Evolutionary conservation across 768 basidiomycete genomes (phyloP).

Genomic region (Boletales sp.): DNA sequence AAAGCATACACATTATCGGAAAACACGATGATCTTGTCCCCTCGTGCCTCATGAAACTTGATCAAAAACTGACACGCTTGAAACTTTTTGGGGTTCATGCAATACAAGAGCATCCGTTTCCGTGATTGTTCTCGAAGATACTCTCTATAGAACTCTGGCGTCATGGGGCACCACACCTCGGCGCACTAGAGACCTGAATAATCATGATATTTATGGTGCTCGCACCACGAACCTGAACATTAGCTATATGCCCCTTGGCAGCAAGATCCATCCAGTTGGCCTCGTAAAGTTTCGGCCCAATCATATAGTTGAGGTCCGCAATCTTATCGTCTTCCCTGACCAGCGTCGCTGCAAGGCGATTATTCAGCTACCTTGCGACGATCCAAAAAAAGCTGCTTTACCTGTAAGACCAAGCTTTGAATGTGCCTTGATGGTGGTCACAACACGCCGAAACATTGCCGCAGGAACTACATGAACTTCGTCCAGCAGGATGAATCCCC

Average conservation of each 20-base stretch:
- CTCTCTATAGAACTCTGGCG: slow-evolving; percentile 97
- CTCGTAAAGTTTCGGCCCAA: slow-evolving; percentile 98
- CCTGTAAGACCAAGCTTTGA: slow-evolving; percentile 97
- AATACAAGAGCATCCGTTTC: slow-evolving; percentile 94
- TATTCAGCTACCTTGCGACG: slow-evolving; percentile 3
- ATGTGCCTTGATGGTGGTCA: slow-evolving; percentile 98
- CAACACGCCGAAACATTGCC: slow-evolving; percentile 96
- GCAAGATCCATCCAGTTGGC: slow-evolving; percentile 99
- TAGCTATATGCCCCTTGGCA: slow-evolving; percentile 98
- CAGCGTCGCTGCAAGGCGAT: slow-evolving; percentile 68
- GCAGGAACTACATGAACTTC: slow-evolving; percentile 99
- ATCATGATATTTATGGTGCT: not conserved
- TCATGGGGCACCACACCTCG: slow-evolving; percentile 99
- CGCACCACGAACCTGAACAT: slow-evolving; percentile 79
- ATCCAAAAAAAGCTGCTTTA: slow-evolving; percentile 31
- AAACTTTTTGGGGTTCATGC: slow-evolving; percentile 99
- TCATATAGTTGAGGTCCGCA: slow-evolving; percentile 97
- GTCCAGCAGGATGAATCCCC: slow-evolving; percentile 97
- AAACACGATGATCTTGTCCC: slow-evolving; percentile 99
- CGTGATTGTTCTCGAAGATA: slow-evolving; percentile 91
- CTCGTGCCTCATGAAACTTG: slow-evolving; percentile 95
- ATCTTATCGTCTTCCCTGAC: slow-evolving; percentile 99
- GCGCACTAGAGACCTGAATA: slow-evolving; percentile 64
- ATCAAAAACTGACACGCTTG: slow-evolving; percentile 99
- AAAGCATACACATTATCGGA: slow-evolving; percentile 97